Base-by-base conservation (phyloP, 805 yeast genomes). In the Sungouiozyma intestinalis region DNA sequence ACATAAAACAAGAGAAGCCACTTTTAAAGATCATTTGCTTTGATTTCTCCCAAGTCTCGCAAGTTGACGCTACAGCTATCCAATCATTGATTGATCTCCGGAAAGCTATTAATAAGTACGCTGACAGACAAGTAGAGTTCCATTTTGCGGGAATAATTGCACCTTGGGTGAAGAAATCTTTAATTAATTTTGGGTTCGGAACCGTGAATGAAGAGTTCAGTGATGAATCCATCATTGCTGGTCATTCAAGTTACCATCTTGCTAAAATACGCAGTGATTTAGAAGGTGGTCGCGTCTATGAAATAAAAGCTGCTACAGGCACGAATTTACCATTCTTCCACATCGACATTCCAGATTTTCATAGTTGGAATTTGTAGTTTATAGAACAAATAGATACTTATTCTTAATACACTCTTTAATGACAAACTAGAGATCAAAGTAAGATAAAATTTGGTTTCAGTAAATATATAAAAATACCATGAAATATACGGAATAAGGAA, bases 101-200 rank as follows among this genome's bases (percentile, higher is more conserved):
- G 49, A 80, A 79, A 51, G 78, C 86, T 14, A 62, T 86, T 38
- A 77, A 79, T 62, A 72, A 67, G 43, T 85, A 83, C 54, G 81
- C 92, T 15, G 88, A 85, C 57, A 69, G 81, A 44, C 86, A 82
- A 50, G 88, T 86, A 45, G 96, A 88, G 63, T 79, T 81, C 65
- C 97, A 88, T 63, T 87, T 88, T 60, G 76, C 84, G 9, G 94
- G 95, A 19, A 76, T 88, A 27, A 65, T 83, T 36, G 79, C 83
- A 43, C 88, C 90, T 8, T 88, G 97, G 97, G 76, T 84, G 42
- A 77, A 85, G 54, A 74, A 90, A 55, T 82, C 81, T 4, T 72
- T 88, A 50, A 58, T 81, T 36, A 74, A 77, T 51, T 79, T 79
- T 44, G 94, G 94, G 1, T 86, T 86, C 64, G 94, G 95, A 38